Conservation (phyloP, 805 yeast species). For the Ogataea pignaliae region DNA sequence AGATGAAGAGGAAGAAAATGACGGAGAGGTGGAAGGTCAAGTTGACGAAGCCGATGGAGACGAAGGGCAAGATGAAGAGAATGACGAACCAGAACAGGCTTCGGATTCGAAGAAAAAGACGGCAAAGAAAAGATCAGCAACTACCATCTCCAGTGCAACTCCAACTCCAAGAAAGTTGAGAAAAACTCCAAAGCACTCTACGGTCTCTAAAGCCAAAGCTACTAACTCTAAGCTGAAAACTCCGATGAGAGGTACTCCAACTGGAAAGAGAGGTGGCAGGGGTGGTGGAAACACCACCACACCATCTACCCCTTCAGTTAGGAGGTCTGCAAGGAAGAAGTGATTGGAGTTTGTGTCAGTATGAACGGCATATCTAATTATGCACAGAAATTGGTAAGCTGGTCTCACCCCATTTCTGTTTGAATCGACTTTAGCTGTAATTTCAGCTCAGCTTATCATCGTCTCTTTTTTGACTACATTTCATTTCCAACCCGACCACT, state of each 20-base stretch:
- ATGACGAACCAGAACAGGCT: slow-evolving; percentile 2
- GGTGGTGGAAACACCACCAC: not conserved
- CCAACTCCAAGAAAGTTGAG: slow-evolving; percentile 15
- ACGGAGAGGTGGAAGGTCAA: not conserved
- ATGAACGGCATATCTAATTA: too few species aligned
- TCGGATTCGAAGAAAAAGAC: slow-evolving; percentile 5
- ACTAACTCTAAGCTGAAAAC: slow-evolving; percentile 6
- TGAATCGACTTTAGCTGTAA: too few species aligned
- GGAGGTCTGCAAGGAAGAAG: slow-evolving; percentile 19
- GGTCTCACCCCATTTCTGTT: too few species aligned
- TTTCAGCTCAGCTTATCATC: too few species aligned
- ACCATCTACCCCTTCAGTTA: slow-evolving; percentile 17
- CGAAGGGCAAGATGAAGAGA: slow-evolving; percentile 3
- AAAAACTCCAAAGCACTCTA: slow-evolving; percentile 8
- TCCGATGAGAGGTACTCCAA: slow-evolving; percentile 11
- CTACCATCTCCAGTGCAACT: slow-evolving; percentile 4
- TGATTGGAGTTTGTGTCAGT: not conserved
- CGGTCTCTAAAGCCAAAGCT: not conserved
- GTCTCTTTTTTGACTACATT: too few species aligned
- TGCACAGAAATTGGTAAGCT: too few species aligned
- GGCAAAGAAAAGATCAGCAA: slow-evolving; percentile 8
- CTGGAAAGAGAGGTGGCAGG: not conserved
- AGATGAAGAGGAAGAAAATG: slow-evolving; percentile 1
- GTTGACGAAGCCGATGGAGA: slow-evolving; percentile 2
- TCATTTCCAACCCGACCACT: too few species aligned